Base-by-base conservation (phyloP, 768 basidiomycete genomes). In the Lactarius vividus region DNA sequence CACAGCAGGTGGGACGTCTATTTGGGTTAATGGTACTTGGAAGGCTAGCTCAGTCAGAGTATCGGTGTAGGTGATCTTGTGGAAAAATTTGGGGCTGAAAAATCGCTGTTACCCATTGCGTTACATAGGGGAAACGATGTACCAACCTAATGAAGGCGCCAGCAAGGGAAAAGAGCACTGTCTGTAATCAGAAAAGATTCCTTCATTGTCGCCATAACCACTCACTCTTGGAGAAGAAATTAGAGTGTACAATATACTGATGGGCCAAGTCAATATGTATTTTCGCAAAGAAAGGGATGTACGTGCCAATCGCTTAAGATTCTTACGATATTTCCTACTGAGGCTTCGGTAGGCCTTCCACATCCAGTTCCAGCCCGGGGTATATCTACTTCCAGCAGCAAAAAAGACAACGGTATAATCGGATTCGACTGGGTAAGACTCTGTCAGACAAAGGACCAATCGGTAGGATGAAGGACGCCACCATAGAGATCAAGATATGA, bases 351-450 rank as follows among this genome's bases (percentile, higher is more conserved):
- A 94, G 0, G 91, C 90, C 72, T 91, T 93, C 92, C 92, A 94
- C 11, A 95, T 83, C 93, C 93, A 95, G 69, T 87, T 91, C 91
- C 91, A 94, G 29, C 84, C 83, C 6, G 93, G 93, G 2, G 85
- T 83, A 76, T 93, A 80, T 67, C 79, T 80, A 8, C 85, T 85
- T 29, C 91, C 93, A 1, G 92, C 89, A 31, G 92, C 91, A 69
- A 95, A 90, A 76, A 94, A 93, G 4, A 94, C 84, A 26, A 94
- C 87, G 3, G 90, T 89, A 71, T 95, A 95, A 77, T 95, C 93
- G 33, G 90, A 88, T 74, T 94, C 92, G 66, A 94, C 93, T 94
- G 69, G 5, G n/a, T n/a, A 57, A 26, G 15, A 15, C 33, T 35
- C 10, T 29, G 62, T 40, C 10, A 67, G 39, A 9, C 18, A 2